phyloP scores from a whole-genome alignment of 2,329 filamentous ascomycete genomes.

The Ophiostoma sp. region DNA sequence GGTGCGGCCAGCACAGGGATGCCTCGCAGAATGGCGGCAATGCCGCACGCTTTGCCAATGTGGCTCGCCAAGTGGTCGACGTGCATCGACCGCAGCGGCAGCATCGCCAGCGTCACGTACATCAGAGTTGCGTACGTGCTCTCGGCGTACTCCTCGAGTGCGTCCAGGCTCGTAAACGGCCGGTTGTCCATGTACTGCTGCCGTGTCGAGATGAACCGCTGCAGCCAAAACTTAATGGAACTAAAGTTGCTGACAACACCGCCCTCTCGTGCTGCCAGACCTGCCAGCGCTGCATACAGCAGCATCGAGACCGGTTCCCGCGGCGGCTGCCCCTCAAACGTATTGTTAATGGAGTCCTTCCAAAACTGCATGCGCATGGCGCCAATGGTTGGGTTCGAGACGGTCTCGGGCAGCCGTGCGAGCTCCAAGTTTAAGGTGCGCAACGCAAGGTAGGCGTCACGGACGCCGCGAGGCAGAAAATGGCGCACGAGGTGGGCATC shows the following conservation, averaged over 20 bases:
- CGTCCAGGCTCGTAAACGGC: constrained; percentile 71
- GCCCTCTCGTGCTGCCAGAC: constrained; percentile 52
- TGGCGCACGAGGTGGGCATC: constrained; percentile 83
- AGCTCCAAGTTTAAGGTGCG: constrained; percentile 92
- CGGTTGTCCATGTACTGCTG: constrained; percentile 82
- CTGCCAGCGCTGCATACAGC: constrained; percentile 69
- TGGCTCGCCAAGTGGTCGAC: constrained; percentile 93
- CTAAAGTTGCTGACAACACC: constrained; percentile 30
- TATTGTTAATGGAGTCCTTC: constrained; percentile 78
- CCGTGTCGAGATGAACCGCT: constrained; percentile 75
- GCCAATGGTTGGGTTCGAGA: constrained; percentile 83
- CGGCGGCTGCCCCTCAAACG: constrained; percentile 71
- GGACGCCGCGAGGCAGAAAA: constrained; percentile 73
- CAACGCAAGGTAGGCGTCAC: constrained; percentile 84
- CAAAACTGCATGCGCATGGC: constrained; percentile 93
- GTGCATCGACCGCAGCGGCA: constrained; percentile 78
- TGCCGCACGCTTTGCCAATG: constrained; percentile 90
- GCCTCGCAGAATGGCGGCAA: constrained; percentile 81
- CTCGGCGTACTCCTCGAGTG: constrained; percentile 86
- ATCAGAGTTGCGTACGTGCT: constrained; percentile 91
- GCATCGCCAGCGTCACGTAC: constrained; percentile 78
- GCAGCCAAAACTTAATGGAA: constrained; percentile 70
- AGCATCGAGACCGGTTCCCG: constrained; percentile 90
- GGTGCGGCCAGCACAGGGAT: constrained; percentile 85
- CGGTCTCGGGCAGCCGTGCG: constrained; percentile 83